Evolutionary conservation across 805 yeast species (phyloP).

Genomic region (Hanseniaspora thailandica): DNA sequence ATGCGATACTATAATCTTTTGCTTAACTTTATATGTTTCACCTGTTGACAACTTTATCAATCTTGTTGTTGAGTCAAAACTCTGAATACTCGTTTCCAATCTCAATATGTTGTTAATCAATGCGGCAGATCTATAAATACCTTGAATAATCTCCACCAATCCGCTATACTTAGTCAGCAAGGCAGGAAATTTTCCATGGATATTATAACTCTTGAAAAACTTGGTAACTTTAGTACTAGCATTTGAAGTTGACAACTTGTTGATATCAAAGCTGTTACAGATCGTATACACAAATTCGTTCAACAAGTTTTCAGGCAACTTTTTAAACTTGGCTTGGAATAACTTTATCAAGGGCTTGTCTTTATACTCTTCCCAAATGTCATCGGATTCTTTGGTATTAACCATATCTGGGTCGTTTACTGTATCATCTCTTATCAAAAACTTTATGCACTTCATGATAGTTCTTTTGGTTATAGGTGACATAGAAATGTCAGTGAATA

Average conservation of each 20-base stretch:
- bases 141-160: slow-evolving; percentile 91
- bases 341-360: slow-evolving; percentile 49
- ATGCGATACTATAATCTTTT: slow-evolving; percentile 5
- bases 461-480: slow-evolving; percentile 65
- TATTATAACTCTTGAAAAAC: slow-evolving; percentile 72
- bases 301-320: slow-evolving; percentile 59
- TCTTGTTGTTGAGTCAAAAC: slow-evolving; percentile 55
- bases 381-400: slow-evolving; percentile 37
- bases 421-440: slow-evolving; percentile 63
- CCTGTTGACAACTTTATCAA: slow-evolving; percentile 69
- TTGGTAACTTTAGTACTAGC: slow-evolving; percentile 76
- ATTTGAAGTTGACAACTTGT: slow-evolving; percentile 51
- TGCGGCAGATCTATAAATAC: slow-evolving; percentile 94
- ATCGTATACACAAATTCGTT: slow-evolving; percentile 77
- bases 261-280: slow-evolving; percentile 54
- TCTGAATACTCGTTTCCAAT: slow-evolving; percentile 52
- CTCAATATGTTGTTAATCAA: slow-evolving; percentile 95
- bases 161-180: slow-evolving; percentile 88
- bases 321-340: slow-evolving; percentile 46
- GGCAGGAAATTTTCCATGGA: slow-evolving; percentile 90
- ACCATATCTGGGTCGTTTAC: slow-evolving; percentile 67
- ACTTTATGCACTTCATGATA: slow-evolving; percentile 26
- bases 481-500: slow-evolving; percentile 77
- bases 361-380: slow-evolving; percentile 45
- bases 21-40: slow-evolving; percentile 46